A percentile compares a stretch with the other conserved stretches of the same genome.
Conservation (phyloP, 768 basidiomycete genomes). For the Naganishia kalamii region DNA sequence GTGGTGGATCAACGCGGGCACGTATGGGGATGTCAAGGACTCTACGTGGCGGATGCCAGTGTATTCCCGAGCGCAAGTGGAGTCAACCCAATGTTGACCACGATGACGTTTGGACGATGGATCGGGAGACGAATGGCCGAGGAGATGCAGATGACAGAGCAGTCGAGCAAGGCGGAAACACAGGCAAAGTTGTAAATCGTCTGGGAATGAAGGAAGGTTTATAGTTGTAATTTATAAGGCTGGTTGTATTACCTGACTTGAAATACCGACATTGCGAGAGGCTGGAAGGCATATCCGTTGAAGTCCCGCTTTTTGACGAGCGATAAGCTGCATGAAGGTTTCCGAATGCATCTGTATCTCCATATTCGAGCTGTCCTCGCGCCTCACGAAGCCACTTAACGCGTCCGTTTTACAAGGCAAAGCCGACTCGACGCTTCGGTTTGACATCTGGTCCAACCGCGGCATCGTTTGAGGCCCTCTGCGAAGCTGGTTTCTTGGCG, state of each 20-base stretch:
- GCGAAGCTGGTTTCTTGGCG: conserved; percentile 1
- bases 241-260: neutral
- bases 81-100: conserved; percentile 35
- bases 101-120: conserved; percentile 25
- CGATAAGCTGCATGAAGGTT: no score
- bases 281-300: no score
- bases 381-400: no score
- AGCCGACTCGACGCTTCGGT: conserved; percentile 10
- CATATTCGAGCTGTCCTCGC: no score
- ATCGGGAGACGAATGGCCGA: conserved; percentile 17
- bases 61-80: conserved; percentile 28
- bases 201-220: neutral
- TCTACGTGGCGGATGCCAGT: conserved; percentile 41
- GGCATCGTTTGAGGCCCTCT: neutral
- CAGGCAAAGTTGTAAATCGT: neutral
- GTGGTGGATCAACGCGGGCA: conserved; percentile 36
- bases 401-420: neutral
- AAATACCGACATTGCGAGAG: no score
- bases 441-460: neutral
- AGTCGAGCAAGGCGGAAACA: neutral
- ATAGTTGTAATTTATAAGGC: neutral
- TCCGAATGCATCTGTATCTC: no score
- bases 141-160: neutral
- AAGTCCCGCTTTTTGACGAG: no score
- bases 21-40: conserved; percentile 35